Evolutionary conservation across 805 yeast genomes (phyloP), one percentile per base, ranked within the genome.

Genomic region (Yarrowia sp.): DNA sequence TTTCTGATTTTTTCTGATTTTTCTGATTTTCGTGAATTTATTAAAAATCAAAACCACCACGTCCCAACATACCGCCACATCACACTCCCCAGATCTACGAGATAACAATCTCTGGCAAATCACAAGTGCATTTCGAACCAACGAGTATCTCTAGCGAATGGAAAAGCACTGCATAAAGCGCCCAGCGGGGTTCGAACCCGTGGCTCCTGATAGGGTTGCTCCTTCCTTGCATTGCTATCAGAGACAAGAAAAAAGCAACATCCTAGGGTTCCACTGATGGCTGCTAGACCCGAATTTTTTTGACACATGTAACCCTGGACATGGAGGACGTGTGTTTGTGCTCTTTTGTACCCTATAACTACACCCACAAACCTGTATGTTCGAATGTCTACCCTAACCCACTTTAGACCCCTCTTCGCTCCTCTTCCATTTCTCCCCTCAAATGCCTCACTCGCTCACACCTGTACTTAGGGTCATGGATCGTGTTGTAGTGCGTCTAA

Each of bases 401-500:
- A 14, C 1, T n/a, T 1, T 7, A 6, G 13, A 1, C 22, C 38
- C 38, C 41, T 4, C 25, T 4, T 24, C 6, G 10, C 44, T 24
- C 51, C 32, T 18, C 53, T 35, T 12, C 21, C 16, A 46, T 25
- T 14, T 3, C 42, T 31, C 31, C 31, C 31, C 35, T 18, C 35
- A 18, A 27, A 44, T 44, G 18, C 42, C 46, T 24, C 38, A 39
- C 47, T 55, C 61, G 61, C 61, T 55, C 47, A 19, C 61, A 55
- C 47, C 61, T 55, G 61, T 55, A 55, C 61, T 55, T 55, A 55
- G 61, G 61, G 61, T 55, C 46, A 25, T 13, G 21, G 22, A 38
- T 38, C 33, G 47, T 38, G 46, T 27, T 29, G 36, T 38, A 18
- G 47, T 38, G 47, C 46, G 36, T 55, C 47, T n/a, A 9, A 27